Evolutionary conservation across 768 basidiomycete species (phyloP).

Genomic region (Collybia nuda): DNA sequence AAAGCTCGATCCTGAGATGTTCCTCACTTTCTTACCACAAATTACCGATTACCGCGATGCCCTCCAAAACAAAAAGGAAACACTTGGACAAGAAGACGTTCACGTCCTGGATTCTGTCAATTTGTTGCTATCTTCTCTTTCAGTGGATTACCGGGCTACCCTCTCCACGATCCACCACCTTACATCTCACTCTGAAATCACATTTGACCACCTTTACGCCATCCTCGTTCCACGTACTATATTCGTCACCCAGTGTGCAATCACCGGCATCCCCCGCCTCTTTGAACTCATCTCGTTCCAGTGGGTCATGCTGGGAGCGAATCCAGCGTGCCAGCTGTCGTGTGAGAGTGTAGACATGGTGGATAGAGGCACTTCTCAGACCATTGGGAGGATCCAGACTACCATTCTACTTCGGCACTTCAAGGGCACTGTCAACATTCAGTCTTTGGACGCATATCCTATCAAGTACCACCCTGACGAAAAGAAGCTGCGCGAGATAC

Average conservation of each 20-base stretch:
- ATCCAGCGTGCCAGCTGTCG: slow-evolving; percentile 39
- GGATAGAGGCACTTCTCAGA: slow-evolving; percentile 32
- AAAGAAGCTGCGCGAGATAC: slow-evolving; percentile 34
- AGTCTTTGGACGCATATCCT: slow-evolving; percentile 50
- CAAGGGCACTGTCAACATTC: slow-evolving; percentile 52
- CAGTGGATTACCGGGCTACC: slow-evolving; percentile 48
- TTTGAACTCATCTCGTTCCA: slow-evolving; percentile 43
- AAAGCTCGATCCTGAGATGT: slow-evolving; percentile 56
- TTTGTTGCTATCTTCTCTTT: slow-evolving; percentile 49
- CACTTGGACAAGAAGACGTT: slow-evolving; percentile 41
- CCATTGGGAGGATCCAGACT: slow-evolving; percentile 40
- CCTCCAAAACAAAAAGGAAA: slow-evolving; percentile 34
- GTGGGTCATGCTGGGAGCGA: slow-evolving; percentile 32
- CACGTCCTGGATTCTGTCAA: slow-evolving; percentile 45
- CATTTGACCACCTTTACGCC: slow-evolving; percentile 52
- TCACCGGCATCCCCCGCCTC: slow-evolving; percentile 51
- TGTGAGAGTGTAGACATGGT: slow-evolving; percentile 55
- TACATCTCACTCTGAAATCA: slow-evolving; percentile 55
- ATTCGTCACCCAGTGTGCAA: slow-evolving; percentile 50
- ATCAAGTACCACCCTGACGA: slow-evolving; percentile 49
- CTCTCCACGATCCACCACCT: slow-evolving; percentile 46
- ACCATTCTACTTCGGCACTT: slow-evolving; percentile 40
- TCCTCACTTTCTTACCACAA: slow-evolving; percentile 50
- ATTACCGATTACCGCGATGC: slow-evolving; percentile 43
- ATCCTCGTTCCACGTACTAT: slow-evolving; percentile 55